Evolutionary conservation across 345 rosid genomes (phyloP).

Genomic region (Salix exigua): DNA sequence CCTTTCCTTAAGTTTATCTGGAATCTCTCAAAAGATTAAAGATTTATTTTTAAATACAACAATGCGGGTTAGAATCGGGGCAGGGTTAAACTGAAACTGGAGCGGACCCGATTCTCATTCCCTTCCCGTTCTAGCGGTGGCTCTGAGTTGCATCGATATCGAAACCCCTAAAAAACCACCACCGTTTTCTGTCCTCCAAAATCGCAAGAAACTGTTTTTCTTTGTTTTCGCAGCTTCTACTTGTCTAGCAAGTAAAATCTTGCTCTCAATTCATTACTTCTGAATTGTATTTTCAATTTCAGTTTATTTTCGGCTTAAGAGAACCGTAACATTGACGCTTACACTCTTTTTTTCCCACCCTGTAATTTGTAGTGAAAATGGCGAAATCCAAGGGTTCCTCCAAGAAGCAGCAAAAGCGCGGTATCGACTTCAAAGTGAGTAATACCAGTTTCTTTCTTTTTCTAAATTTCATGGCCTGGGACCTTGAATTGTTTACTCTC

Average conservation of each 20-base stretch:
- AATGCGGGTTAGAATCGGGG: too few relatives aligned
- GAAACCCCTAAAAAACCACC: too few relatives aligned
- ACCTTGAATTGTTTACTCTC: background rate
- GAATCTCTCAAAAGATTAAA: too few relatives aligned
- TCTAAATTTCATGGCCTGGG: background rate
- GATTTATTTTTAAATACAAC: too few relatives aligned
- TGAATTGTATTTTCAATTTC: too few relatives aligned
- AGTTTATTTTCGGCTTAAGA: too few relatives aligned
- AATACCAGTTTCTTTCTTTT: background rate
- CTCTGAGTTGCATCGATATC: too few relatives aligned
- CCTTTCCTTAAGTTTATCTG: too few relatives aligned
- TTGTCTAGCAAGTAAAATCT: background rate
- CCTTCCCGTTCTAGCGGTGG: too few relatives aligned
- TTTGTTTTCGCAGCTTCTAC: background rate
- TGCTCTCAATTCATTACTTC: background rate
- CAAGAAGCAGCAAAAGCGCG: conserved; percentile 80
- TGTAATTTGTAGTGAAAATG: conserved; percentile 34
- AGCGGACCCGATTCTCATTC: too few relatives aligned
- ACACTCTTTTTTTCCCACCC: background rate
- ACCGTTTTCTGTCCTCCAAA: too few relatives aligned
- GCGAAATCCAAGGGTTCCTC: conserved; percentile 53
- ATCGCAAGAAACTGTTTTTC: background rate
- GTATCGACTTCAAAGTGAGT: conserved; percentile 75
- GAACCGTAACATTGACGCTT: background rate
- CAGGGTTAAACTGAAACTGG: too few relatives aligned